Evolutionary conservation across 768 basidiomycete genomes (phyloP).

Genomic region (Kwoniella mangroviensis): DNA sequence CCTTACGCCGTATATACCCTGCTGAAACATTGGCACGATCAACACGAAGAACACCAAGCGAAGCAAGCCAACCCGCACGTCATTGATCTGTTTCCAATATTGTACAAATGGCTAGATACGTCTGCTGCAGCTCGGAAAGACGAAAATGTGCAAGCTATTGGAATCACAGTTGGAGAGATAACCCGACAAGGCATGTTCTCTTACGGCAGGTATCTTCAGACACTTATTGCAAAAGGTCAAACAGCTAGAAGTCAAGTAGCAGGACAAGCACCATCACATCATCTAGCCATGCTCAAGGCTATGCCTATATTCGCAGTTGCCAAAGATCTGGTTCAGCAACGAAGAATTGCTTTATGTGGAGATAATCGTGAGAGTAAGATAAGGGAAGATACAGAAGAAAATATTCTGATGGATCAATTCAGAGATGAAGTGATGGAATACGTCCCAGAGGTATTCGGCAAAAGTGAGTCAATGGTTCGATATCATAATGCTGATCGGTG

Average conservation of each 20-base stretch:
- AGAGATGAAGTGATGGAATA: conserved; percentile 48
- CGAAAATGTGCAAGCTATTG: conserved; percentile 47
- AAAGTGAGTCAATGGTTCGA: conserved; percentile 22
- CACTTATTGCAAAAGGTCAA: conserved; percentile 46
- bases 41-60: conserved; percentile 32
- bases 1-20: conserved; percentile 49
- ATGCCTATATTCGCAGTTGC: conserved; percentile 51
- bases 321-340: conserved; percentile 45
- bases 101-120: conserved; percentile 53
- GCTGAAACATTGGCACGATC: conserved; percentile 44
- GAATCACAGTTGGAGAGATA: conserved; percentile 50
- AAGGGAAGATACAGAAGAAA: conserved; percentile 36
- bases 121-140: conserved; percentile 38
- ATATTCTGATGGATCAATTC: conserved; percentile 24
- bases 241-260: conserved; percentile 30
- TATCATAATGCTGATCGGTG: neutral
- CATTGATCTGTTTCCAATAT: conserved; percentile 43
- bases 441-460: conserved; percentile 49
- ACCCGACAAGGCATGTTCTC: conserved; percentile 51
- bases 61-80: conserved; percentile 12
- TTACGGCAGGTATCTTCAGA: conserved; percentile 49
- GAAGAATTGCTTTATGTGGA: conserved; percentile 45
- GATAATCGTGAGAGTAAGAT: conserved; percentile 31
- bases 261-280: conserved; percentile 32
- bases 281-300: conserved; percentile 38